Base-by-base conservation (phyloP, 768 basidiomycete species). In the Termitomyces sp. region DNA sequence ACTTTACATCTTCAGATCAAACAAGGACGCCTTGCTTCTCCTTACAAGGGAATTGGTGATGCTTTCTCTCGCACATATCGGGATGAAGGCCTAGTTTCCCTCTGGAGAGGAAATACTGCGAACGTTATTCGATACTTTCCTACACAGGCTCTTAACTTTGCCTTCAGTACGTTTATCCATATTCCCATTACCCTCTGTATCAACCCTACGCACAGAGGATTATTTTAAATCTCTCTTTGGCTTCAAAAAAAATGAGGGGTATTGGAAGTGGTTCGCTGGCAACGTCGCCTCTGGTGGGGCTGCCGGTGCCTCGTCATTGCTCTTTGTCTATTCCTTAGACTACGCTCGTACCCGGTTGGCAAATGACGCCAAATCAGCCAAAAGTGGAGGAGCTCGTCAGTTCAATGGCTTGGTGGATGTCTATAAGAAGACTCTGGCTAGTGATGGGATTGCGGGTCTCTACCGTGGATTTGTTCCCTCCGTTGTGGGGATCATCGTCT, bases 91-190 rank as follows among this genome's bases (percentile, higher is more conserved):
- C 78, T 96, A 54, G 82, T 94, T 63, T 91, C 97, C 24, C 82
- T 99, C 71, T 98, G 97, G 97, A 82, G 97, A 80, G 97, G 97
- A 76, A 99, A 98, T 88, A 98, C 95, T 59, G 96, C 97, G 84
- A 99, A 99, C 81, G 97, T 99, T 80, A 97, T 99, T 81, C 95
- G 97, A 74, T 99, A 98, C 91, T 99, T 99, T 93, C 97, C 97
- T 55, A 99, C 97, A 58, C 96, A 98, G 77, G 97, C 97, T 47
- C 80, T 98, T 69, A 99, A 99, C 91, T 98, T 99, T 70, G 96
- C 96, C 73, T 98, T 98, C 90, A 98, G 92, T 96, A 67, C 68
- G 94, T 85, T 48, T 65, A 53, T 60, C 54, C 11, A 20, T 41
- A 31, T 27, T 54, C 52, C 30, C 59, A 36, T 12, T 22, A 41